Base-by-base conservation (phyloP, 257 asterid genomes). In the Buddleja alternifolia region DNA sequence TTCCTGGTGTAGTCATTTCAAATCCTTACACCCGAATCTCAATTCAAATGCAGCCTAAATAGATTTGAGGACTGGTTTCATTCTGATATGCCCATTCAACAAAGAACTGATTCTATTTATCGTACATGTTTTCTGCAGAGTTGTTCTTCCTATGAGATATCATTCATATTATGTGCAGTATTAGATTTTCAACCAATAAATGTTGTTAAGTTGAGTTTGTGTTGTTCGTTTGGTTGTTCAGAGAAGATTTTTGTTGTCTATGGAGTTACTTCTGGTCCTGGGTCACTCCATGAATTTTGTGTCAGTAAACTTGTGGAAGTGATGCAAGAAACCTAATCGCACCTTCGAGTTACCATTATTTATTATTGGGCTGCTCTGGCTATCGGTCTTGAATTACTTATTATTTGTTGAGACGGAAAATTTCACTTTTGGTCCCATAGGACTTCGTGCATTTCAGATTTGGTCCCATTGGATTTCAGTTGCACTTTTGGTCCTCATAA, bases 41-140 rank as follows among this genome's bases (percentile, higher is more conserved):
- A n/a, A n/a, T n/a, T n/a, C n/a, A n/a, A n/a, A n/a, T n/a, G n/a
- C n/a, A n/a, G n/a, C n/a, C n/a, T n/a, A 42, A 36, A 70, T 23
- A 47, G 6, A 21, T 23, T 24, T 53, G 25, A 7, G n/a, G 7
- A 24, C n/a, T 61, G 70, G 54, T 71, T 71, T 24, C 60, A 8
- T 44, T 20, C 19, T 44, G 42, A 34, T 14, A 34, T 70, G 37
- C 39, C 37, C 37, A 8, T 36, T n/a, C 51, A 50, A 3, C 47
- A 60, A 69, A 23, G 32, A 5, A 41, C 39, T 1, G 25, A 23
- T 11, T 56, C 15, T 16, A 9, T 34, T 44, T 66, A 29, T 54
- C 19, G n/a, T n/a, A n/a, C 54, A 39, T 32, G 24, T 42, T 4
- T 39, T 42, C 23, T 48, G 7, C 4, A 32, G 4, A 11, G 58